phyloP scores from a whole-genome alignment of 306 rosid species.

The Prosopis cineraria region DNA sequence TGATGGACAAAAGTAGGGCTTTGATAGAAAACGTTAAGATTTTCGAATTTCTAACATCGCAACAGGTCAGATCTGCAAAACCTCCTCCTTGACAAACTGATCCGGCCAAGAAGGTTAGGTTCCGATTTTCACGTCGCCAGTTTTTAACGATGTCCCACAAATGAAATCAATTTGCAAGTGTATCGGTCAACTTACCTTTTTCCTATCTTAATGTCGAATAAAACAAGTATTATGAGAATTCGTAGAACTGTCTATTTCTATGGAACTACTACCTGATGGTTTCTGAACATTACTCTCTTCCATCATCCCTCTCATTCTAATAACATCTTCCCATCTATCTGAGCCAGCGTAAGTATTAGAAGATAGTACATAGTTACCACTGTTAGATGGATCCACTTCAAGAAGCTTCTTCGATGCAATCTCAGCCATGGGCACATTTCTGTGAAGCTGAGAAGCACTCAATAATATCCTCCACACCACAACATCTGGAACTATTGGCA shows the following conservation, averaged over 20 bases:
- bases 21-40: no score
- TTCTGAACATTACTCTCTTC: slow-evolving; percentile 62
- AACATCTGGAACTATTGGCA: slow-evolving; percentile 73
- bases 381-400: slow-evolving; percentile 69
- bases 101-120: slow-evolving; percentile 1
- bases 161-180: slow-evolving; percentile 6
- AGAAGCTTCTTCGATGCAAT: slow-evolving; percentile 71
- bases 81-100: slow-evolving; percentile 10
- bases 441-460: slow-evolving; percentile 78
- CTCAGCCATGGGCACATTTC: slow-evolving; percentile 74
- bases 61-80: neutral
- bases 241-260: slow-evolving; percentile 49
- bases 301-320: slow-evolving; percentile 76
- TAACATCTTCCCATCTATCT: slow-evolving; percentile 85
- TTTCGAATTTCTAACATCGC: no score
- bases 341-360: slow-evolving; percentile 69
- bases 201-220: neutral
- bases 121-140: neutral
- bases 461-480: slow-evolving; percentile 80
- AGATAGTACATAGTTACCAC: slow-evolving; percentile 75
- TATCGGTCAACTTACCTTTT: slow-evolving; percentile 1
- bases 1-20: no score
- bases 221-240: slow-evolving; percentile 30
- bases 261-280: slow-evolving; percentile 77
- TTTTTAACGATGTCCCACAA: neutral